Evolutionary conservation across 1,284 basidiomycete species (phyloP), one percentile per base, ranked within the genome.

Genomic region (Irpex sp.): DNA sequence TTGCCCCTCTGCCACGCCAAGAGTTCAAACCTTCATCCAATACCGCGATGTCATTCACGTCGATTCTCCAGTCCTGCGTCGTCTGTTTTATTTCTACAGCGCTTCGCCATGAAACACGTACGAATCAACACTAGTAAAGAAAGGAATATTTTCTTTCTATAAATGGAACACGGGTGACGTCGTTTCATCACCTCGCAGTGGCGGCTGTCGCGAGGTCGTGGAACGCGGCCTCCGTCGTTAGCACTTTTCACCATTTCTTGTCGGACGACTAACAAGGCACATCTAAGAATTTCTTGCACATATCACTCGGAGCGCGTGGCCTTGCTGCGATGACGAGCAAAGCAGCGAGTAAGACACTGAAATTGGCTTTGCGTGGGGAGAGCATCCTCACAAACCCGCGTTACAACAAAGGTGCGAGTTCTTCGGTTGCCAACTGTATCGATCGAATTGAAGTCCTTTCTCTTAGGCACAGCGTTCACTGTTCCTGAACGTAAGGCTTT

Each of bases 371-470:
- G 1, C 81, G 81, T 31, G 89, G 89, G 1, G 78, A 84, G 0
- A 79, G 78, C 0, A 73, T 93, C 49, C 79, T 93, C n/a, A 83
- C 81, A 15, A 81, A 75, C 56, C 87, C 89, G 1, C 79, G 83
- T n/a, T 86, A 83, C 74, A 89, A 89, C 78, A 89, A 89, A 73
- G 86, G 91, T 21, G 90, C 86, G 26, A 26, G 26, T 26, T 26
- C 26, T 26, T 26, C 26, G 26, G 58, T 35, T 2, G 89, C 83
- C 39, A 43, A 43, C 39, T 9, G 15, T 43, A 43, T 4, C 21
- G 89, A 92, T 72, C 80, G 90, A 47, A 7, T 58, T 50, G 15
- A 21, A 51, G 15, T 31, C 4, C 19, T 15, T 54, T 21, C 54
- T 50, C 26, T 36, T 35, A 64, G 85, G 90, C 7, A 90, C 87